These are phyloP conservation scores for Penicillium sclerotigenum DNA, from an alignment of 2,329 filamentous ascomycete genomes.

Conservation along the genomic window DNA sequence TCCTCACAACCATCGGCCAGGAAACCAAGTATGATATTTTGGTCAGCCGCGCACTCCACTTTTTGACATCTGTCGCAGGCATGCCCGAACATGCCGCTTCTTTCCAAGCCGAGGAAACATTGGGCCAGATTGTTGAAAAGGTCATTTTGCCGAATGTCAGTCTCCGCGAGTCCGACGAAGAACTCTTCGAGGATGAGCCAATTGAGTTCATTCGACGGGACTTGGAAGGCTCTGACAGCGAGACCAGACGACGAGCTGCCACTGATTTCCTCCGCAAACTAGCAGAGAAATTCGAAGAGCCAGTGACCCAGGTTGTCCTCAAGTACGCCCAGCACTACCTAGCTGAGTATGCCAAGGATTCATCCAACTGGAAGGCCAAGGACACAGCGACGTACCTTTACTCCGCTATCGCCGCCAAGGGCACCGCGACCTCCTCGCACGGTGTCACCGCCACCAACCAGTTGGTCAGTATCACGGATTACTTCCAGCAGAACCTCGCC, in stretches of 20 bases:
- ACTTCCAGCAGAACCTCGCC: slow-evolving; percentile 90
- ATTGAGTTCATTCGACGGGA: slow-evolving; percentile 97
- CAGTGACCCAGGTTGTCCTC: slow-evolving; percentile 83
- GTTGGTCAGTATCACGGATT: slow-evolving; percentile 85
- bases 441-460: slow-evolving; percentile 88
- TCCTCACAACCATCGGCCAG: slow-evolving; percentile 79
- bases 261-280: slow-evolving; percentile 91
- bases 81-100: slow-evolving; percentile 73
- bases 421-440: slow-evolving; percentile 77
- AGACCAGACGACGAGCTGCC: slow-evolving; percentile 85
- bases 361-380: slow-evolving; percentile 88
- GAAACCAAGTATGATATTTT: slow-evolving; percentile 93
- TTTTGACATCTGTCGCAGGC: slow-evolving; percentile 83
- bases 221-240: slow-evolving; percentile 91
- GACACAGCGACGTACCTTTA: slow-evolving; percentile 98
- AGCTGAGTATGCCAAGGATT: slow-evolving; percentile 65
- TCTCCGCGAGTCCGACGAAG: slow-evolving; percentile 86
- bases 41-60: slow-evolving; percentile 91
- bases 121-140: slow-evolving; percentile 89
- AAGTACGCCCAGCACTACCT: slow-evolving; percentile 86
- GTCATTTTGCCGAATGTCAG: slow-evolving; percentile 92
- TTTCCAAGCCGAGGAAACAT: slow-evolving; percentile 77
- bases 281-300: slow-evolving; percentile 79
- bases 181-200: slow-evolving; percentile 96
- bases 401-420: slow-evolving; percentile 89